Evolutionary conservation across 2,329 filamentous ascomycete species (phyloP), one percentile per base, ranked within the genome.

Genomic region (Trichoderma koningii): DNA sequence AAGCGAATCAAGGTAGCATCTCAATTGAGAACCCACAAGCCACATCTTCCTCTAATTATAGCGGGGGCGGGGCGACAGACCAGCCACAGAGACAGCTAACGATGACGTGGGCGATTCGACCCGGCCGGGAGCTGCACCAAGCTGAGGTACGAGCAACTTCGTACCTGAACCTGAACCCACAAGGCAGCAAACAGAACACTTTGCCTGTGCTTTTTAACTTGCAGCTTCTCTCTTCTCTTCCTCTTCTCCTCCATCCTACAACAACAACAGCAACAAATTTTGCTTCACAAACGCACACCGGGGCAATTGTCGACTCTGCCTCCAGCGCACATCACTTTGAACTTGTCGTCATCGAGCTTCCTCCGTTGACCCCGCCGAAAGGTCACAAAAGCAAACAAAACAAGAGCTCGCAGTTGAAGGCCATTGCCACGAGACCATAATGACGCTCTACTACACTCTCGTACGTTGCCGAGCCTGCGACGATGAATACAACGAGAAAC

Each of bases 361-460:
- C 28, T 17, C n/a, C 59, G 10, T 48, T 23, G 10, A 26, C 48
- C 41, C 59, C 59, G 38, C 48, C 38, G 59, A 30, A 41, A 51
- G 50, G 14, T 19, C 15, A 55, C 10, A 42, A 42, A 34, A 23
- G 34, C 34, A 38, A 38, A 38, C 34, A 59, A 3, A 55, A 56
- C 10, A 21, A 15, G 55, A 63, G 64, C 59, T 59, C n/a, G 45
- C 57, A 47, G 28, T 41, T 51, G 30, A 28, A 47, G 30, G 14
- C 23, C 51, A 44, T 57, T 61, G 55, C 64, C 66, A 66, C 68
- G 55, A 70, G 68, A 72, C 73, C 77, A 83, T 73, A 63, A 85
- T 85, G 83, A 85, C 83, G 76, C 83, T 85, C 74, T 85, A 85
- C 79, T 85, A 84, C 77, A 83, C 79, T 66, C 76, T 85, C 68